A percentile compares a stretch with the other conserved stretches of the same genome.
Evolutionary conservation across 2,329 filamentous ascomycete species (phyloP).

Genomic region (Botrytis porri): DNA sequence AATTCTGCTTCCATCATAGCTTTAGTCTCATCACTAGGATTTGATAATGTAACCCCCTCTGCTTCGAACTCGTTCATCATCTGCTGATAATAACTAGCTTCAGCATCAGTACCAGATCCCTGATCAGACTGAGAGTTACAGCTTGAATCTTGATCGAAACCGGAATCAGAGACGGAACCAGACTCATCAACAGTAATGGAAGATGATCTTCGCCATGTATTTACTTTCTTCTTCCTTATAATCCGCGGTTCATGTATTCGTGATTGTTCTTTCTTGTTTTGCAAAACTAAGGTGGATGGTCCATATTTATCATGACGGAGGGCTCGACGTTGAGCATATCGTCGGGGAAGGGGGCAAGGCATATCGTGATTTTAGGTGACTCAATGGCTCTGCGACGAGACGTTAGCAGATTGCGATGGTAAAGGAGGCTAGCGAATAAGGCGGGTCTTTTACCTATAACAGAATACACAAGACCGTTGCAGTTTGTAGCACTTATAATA

Average conservation of each 20-base stretch:
- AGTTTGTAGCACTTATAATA: not conserved
- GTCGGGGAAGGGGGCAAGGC: not conserved
- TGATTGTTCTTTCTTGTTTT: not conserved
- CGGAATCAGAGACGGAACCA: not conserved
- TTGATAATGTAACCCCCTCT: conserved; percentile 27
- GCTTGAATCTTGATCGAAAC: not conserved
- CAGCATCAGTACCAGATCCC: conserved; percentile 23
- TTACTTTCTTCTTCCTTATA: conserved; percentile 16
- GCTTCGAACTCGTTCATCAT: not conserved
- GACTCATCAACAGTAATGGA: not conserved
- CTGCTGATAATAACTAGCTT: conserved; percentile 25
- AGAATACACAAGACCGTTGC: not conserved
- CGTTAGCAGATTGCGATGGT: not conserved
- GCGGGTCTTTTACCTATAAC: not conserved
- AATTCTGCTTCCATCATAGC: conserved; percentile 27
- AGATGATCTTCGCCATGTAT: not conserved
- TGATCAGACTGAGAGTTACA: conserved; percentile 14
- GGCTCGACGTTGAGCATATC: not conserved
- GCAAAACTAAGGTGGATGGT: not conserved
- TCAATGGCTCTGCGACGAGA: not conserved
- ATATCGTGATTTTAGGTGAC: not conserved
- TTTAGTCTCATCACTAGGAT: conserved; percentile 25
- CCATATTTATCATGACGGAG: not conserved
- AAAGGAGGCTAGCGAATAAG: not conserved
- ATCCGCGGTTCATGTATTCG: conserved; percentile 7